These are phyloP conservation scores for Penicillium simplicissimum DNA, from an alignment of 495 filamentous ascomycete species.

Conservation along the genomic window DNA sequence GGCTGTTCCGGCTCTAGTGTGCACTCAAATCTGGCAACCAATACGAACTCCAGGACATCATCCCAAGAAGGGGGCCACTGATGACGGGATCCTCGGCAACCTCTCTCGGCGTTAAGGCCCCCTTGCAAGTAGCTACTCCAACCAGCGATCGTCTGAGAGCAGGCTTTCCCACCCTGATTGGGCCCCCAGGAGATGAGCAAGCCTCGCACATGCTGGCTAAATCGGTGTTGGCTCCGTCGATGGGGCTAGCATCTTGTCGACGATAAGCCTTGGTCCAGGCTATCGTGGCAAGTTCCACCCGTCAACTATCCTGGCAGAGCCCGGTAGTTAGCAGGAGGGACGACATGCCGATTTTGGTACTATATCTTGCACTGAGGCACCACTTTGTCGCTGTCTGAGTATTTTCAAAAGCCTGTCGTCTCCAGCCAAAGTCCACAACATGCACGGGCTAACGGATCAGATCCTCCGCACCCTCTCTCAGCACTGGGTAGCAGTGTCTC, in stretches of 20 bases:
- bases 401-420: neutral
- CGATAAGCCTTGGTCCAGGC: slow-evolving; percentile 2
- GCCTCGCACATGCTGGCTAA: neutral
- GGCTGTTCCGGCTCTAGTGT: neutral
- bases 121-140: neutral
- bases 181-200: neutral
- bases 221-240: neutral
- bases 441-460: slow-evolving; percentile 20
- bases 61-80: neutral
- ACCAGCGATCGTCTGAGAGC: neutral
- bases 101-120: slow-evolving; percentile 2
- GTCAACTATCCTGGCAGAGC: neutral
- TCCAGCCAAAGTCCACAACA: neutral
- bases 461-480: slow-evolving; percentile 10
- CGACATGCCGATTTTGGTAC: slow-evolving; percentile 7
- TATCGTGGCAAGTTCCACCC: slow-evolving; percentile 1
- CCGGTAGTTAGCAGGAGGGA: slow-evolving; percentile 3
- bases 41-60: neutral
- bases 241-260: neutral
- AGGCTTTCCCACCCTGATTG: neutral
- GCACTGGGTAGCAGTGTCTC: slow-evolving; percentile 13
- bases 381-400: neutral
- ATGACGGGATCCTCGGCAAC: neutral
- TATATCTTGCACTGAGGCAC: slow-evolving; percentile 1
- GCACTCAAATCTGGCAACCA: neutral